Evolutionary conservation across 441 rosid species (phyloP), one percentile per base, ranked within the genome.

Genomic region (Adansonia madagascariensis): DNA sequence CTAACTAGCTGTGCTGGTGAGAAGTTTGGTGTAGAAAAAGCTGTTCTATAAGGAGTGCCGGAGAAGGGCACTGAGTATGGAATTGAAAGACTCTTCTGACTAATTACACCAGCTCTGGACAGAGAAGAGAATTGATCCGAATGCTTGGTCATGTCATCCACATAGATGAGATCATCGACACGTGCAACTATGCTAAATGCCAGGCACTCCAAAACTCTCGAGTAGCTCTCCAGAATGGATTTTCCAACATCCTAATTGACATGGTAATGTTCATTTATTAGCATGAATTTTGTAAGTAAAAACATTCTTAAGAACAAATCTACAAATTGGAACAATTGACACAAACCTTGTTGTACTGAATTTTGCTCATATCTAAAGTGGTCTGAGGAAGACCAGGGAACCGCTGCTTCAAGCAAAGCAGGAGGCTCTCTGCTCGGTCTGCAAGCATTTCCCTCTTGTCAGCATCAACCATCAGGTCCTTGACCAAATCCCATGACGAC

Each of bases 311-410:
- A 31, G 2, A 76, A 63, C 50, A 67, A 52, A 53, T 41, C 64
- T 18, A 35, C 15, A 4, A 69, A 61, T 7, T 35, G 10, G 11
- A 53, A 44, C 9, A 35, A 67, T 73, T 77, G 76, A 20, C 52
- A 8, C 22, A 47, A 77, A 93, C 99, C 98, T 89, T 97, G 89
- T 93, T 94, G 87, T 75, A 91, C 83, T 94, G 99, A 86, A 97
- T 94, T 89, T 97, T 97, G 92, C 93, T 93, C 95, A 92, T 93
- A 88, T 97, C 99, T 78, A 94, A 82, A 74, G 97, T 82, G 44
- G 99, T 94, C 80, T 97, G 99, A 31, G 98, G 97, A 31, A 97
- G 97, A 63, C 98, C 97, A 0, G 98, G 96, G 82, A 94, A 94
- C 79, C 93, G 84, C 79, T 91, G 99, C 89, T 91, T 94, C 83